Evolutionary conservation across 805 yeast species (phyloP).

Genomic region (Metschnikowia bowlesiae): DNA sequence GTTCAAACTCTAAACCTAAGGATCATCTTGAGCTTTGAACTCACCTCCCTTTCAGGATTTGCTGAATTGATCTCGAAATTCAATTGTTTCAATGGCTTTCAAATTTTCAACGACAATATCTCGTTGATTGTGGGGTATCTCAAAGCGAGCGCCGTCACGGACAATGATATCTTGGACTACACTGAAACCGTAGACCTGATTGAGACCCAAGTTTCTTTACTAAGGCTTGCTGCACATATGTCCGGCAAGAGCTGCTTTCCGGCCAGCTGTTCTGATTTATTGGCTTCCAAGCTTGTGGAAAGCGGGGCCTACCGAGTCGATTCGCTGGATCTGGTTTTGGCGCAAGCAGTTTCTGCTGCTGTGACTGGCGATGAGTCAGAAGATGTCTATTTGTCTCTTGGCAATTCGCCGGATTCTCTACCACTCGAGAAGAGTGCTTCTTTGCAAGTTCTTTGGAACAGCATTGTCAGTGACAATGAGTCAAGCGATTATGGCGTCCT

Average conservation of each 20-base stretch:
- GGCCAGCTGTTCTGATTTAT: conserved; percentile 14
- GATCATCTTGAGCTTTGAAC: conserved; percentile 35
- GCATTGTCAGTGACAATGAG: conserved; percentile 12
- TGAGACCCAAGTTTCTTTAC: conserved; percentile 5
- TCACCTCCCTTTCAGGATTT: conserved; percentile 23
- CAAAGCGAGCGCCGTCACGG: not conserved
- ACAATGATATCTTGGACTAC: not conserved
- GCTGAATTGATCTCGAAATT: conserved; percentile 31
- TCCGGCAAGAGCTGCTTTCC: conserved; percentile 2
- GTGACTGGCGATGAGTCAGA: not conserved
- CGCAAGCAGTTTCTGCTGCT: not conserved
- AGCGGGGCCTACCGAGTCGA: conserved; percentile 6
- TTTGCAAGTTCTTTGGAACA: conserved; percentile 3
- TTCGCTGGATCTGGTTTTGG: not conserved
- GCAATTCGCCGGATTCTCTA: not conserved
- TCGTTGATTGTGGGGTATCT: conserved; percentile 20
- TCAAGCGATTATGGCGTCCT: conserved; percentile 22
- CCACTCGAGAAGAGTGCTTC: not conserved
- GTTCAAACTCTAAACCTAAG: conserved; percentile 50
- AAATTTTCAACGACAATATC: conserved; percentile 15
- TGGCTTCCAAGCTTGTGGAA: conserved; percentile 13
- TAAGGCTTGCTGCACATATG: conserved; percentile 2
- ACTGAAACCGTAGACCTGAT: conserved; percentile 1
- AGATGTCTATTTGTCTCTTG: conserved; percentile 1
- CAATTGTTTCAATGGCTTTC: conserved; percentile 36